phyloP scores from a whole-genome alignment of 2,329 filamentous ascomycete genomes.

The Hymenotorrendiella dingleyae region DNA sequence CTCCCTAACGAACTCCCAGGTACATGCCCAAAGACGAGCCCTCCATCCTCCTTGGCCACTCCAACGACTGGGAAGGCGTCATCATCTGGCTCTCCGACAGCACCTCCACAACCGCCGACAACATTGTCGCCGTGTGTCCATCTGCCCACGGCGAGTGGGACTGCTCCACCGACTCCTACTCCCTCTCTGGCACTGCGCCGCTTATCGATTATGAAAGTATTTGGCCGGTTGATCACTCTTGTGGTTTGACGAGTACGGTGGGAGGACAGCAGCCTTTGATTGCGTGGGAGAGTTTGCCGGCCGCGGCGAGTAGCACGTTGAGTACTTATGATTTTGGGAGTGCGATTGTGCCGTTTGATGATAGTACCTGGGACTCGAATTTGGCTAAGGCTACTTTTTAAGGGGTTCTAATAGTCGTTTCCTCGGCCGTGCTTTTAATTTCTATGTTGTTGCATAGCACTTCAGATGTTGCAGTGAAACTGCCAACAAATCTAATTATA shows the following conservation, averaged over 20 bases:
- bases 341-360: constrained; percentile 38
- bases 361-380: constrained; percentile 33
- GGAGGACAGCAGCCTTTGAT: constrained; percentile 37
- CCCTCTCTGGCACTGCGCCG: constrained; percentile 37
- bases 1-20: no score
- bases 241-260: constrained; percentile 32
- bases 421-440: no score
- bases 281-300: constrained; percentile 39
- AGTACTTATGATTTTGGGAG: constrained; percentile 35
- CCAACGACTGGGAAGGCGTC: constrained; percentile 51
- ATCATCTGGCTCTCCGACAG: constrained; percentile 43
- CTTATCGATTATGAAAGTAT: constrained; percentile 43
- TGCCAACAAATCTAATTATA: no score
- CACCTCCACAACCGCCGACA: constrained; percentile 26
- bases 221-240: constrained; percentile 41
- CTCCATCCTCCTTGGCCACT: constrained; percentile 38
- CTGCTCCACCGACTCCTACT: constrained; percentile 35
- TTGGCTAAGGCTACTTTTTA: constrained; percentile 34
- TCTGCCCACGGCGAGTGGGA: constrained; percentile 45
- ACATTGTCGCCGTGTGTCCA: constrained; percentile 44
- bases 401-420: no score
- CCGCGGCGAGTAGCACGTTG: constrained; percentile 32
- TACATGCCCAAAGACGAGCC: constrained; percentile 43
- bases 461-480: no score
- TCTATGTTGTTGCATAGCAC: no score